Percentiles rank a stretch among this genome's conserved stretches.
Evolutionary conservation across 2,329 filamentous ascomycete species (phyloP).

Genomic region (Apiospora malaysiana): DNA sequence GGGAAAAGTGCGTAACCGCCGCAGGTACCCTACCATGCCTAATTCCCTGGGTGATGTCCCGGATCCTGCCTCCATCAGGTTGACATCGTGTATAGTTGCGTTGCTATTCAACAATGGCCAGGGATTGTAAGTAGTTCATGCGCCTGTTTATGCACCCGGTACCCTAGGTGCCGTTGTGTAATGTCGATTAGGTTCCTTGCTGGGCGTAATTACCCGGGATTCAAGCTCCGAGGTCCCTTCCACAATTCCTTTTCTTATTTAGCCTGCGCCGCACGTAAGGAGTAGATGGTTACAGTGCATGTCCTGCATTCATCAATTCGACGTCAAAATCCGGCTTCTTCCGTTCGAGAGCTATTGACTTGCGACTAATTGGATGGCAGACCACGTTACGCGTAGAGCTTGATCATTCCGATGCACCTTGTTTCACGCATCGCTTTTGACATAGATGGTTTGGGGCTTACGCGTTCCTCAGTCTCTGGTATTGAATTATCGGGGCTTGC

Average conservation of each 20-base stretch:
- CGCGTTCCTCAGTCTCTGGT: neutral
- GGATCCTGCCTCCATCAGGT: neutral
- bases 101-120: neutral
- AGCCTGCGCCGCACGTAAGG: neutral
- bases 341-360: neutral
- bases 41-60: neutral
- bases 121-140: neutral
- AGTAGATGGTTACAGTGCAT: neutral
- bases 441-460: too few relatives aligned
- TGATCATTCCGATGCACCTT: neutral
- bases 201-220: slow-evolving; percentile 1
- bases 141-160: neutral
- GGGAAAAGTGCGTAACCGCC: neutral
- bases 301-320: neutral
- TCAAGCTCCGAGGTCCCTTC: neutral
- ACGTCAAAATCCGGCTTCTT: neutral
- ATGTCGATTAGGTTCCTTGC: neutral
- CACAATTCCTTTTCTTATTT: neutral
- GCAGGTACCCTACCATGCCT: neutral
- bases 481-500: neutral
- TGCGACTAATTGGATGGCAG: neutral
- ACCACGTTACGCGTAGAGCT: neutral
- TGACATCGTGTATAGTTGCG: neutral
- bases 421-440: neutral
- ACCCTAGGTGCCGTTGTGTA: neutral